These are phyloP conservation scores for Pleurotus citrinopileatus DNA, from an alignment of 768 basidiomycete genomes.

Conservation along the genomic window DNA sequence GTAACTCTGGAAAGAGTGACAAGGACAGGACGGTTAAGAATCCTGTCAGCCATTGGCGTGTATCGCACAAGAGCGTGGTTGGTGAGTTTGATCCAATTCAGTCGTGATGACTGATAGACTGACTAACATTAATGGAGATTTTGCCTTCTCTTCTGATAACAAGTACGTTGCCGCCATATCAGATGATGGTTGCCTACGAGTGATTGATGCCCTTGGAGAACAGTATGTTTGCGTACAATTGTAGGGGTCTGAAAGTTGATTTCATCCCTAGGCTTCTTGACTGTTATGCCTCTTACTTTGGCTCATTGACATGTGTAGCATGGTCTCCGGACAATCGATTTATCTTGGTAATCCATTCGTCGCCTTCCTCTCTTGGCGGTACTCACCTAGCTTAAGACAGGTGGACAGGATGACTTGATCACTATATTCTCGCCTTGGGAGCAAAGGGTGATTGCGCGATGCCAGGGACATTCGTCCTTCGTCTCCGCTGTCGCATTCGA, in stretches of 20 bases:
- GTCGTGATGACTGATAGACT: background rate
- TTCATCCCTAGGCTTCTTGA: conserved; percentile 69
- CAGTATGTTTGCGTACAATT: conserved; percentile 59
- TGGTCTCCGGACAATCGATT: conserved; percentile 98
- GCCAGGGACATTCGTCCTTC: conserved; percentile 96
- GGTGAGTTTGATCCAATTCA: conserved; percentile 43
- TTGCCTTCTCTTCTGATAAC: conserved; percentile 92
- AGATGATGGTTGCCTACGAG: conserved; percentile 88
- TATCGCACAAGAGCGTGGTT: conserved; percentile 68
- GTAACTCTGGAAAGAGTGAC: conserved; percentile 39
- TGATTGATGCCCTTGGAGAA: conserved; percentile 86
- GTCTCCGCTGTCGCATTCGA: conserved; percentile 91
- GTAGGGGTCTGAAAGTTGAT: background rate
- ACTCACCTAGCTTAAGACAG: conserved; percentile 53
- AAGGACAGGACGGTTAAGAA: conserved; percentile 79
- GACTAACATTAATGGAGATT: conserved; percentile 46
- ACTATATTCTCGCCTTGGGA: conserved; percentile 96
- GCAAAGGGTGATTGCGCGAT: conserved; percentile 89
- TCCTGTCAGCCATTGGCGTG: conserved; percentile 88
- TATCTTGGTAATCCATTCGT: conserved; percentile 57
- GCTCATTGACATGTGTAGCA: conserved; percentile 81
- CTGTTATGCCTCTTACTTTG: conserved; percentile 94
- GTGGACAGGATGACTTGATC: conserved; percentile 94
- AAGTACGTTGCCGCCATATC: conserved; percentile 87
- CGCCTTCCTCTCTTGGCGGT: conserved; percentile 2